Base-by-base conservation (phyloP, 352 stramenopile genomes). In the Globisporangium nunn region DNA sequence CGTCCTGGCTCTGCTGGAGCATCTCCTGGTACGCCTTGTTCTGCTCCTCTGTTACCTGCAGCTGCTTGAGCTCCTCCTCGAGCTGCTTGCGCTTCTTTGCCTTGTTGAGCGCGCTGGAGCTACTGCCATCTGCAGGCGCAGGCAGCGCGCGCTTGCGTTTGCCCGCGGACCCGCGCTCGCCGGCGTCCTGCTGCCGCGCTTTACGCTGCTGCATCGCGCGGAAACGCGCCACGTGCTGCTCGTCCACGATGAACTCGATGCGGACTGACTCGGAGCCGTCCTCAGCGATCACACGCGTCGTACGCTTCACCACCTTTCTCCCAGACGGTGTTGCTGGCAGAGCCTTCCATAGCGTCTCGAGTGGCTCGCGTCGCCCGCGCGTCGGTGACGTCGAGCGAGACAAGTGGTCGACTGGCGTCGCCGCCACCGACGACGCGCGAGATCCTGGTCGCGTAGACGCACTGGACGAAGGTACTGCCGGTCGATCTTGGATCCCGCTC, bases 161-260 rank as follows among this genome's bases (percentile, higher is more conserved):
- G 3, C 81, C 12, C 11, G 59, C 37, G 37, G 59, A 53, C 85
- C 66, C 39, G 88, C 87, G 31, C 81, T 15, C 37, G 11, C 17
- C 37, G 37, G 37, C 15, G 11, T 17, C 37, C 7, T 74, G 64
- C 49, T 88, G 75, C 18, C 75, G 80, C 43, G 91, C 81, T 50
- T 88, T 87, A 37, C 78, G 76, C 31, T 87, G 77, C 55, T 88
- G 75, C 65, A 86, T 83, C n/a, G 81, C 81, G 30, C 73, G 73
- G 54, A 86, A 92, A 37, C 72, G 75, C 6, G 75, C 79, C 23
- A 92, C 73, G 30, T 78, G 70, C 40, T 73, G 75, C 4, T 88
- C 75, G 62, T 93, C 81, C 6, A 90, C 75, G 40, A 93, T 82
- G 56, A 91, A 93, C 51, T 93, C 77, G 40, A 93, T 81, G 2